These are phyloP conservation scores for Clohesyomyces aquaticus DNA, from an alignment of 495 filamentous ascomycete species.

Conservation along the genomic window DNA sequence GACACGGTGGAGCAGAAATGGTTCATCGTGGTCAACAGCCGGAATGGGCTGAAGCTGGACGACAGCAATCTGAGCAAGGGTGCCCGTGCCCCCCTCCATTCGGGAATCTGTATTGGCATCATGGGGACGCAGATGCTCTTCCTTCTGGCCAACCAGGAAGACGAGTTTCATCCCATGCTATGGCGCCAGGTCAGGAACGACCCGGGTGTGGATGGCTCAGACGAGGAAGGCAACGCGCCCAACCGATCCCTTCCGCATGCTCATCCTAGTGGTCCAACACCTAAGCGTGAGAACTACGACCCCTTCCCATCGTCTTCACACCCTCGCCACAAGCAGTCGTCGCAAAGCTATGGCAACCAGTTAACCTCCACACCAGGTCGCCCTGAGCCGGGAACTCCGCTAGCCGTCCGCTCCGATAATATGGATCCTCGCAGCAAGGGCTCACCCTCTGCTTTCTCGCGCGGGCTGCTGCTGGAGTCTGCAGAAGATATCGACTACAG, in stretches of 20 bases:
- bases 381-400: slow-evolving; percentile 33
- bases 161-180: slow-evolving; percentile 38
- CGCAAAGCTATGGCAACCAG: slow-evolving; percentile 27
- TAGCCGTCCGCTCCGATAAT: slow-evolving; percentile 27
- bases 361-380: slow-evolving; percentile 37
- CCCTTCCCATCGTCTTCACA: slow-evolving; percentile 36
- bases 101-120: slow-evolving; percentile 88
- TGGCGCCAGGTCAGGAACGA: slow-evolving; percentile 37
- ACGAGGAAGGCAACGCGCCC: slow-evolving; percentile 26
- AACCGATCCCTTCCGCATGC: slow-evolving; percentile 31
- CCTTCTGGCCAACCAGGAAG: slow-evolving; percentile 65
- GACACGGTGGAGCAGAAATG: slow-evolving; percentile 68
- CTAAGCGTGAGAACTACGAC: slow-evolving; percentile 37
- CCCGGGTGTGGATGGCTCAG: slow-evolving; percentile 35
- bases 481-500: slow-evolving; percentile 85
- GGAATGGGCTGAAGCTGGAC: slow-evolving; percentile 86
- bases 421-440: slow-evolving; percentile 46
- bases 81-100: slow-evolving; percentile 66
- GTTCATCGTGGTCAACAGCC: slow-evolving; percentile 83
- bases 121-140: slow-evolving; percentile 97
- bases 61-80: slow-evolving; percentile 67
- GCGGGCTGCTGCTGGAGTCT: slow-evolving; percentile 73
- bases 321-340: slow-evolving; percentile 29
- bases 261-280: slow-evolving; percentile 35
- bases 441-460: slow-evolving; percentile 63